A percentile compares a stretch with the other conserved stretches of the same genome.
Conservation (phyloP, 345 rosid genomes). For the Eucalyptus tenuipes region DNA sequence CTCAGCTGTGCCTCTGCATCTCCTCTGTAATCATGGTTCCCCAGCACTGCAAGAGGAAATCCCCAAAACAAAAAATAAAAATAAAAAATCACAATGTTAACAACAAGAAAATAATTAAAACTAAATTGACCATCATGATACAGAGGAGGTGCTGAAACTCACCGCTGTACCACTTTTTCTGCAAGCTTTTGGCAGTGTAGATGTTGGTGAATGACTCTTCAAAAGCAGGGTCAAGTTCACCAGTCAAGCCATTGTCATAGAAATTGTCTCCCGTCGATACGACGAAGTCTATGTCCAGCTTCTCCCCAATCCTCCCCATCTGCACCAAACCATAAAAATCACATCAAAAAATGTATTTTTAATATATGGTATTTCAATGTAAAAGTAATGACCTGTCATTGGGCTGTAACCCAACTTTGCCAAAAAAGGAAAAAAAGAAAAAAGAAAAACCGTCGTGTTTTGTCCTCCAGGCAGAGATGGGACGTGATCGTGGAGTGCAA, state of each 20-base stretch:
- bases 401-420: background rate
- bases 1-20: conserved; percentile 55
- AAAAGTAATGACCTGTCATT: background rate
- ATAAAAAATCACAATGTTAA: background rate
- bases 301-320: conserved; percentile 73
- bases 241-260: conserved; percentile 59
- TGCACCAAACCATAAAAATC: background rate
- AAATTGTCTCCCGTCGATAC: conserved; percentile 87
- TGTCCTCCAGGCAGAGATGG: background rate
- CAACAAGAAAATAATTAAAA: background rate
- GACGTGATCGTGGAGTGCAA: background rate
- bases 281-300: conserved; percentile 54
- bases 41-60: conserved; percentile 20
- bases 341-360: background rate
- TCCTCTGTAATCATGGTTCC: conserved; percentile 81
- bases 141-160: background rate
- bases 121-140: too few relatives aligned
- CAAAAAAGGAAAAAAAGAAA: background rate
- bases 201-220: conserved; percentile 52
- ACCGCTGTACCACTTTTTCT: conserved; percentile 75
- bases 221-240: conserved; percentile 39
- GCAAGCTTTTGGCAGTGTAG: conserved; percentile 62
- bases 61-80: background rate
- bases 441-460: background rate
- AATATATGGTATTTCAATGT: background rate